These are phyloP conservation scores for Ophryocystis elektroscirrha DNA, from an alignment of 169 alveolate species.

Conservation along the genomic window DNA sequence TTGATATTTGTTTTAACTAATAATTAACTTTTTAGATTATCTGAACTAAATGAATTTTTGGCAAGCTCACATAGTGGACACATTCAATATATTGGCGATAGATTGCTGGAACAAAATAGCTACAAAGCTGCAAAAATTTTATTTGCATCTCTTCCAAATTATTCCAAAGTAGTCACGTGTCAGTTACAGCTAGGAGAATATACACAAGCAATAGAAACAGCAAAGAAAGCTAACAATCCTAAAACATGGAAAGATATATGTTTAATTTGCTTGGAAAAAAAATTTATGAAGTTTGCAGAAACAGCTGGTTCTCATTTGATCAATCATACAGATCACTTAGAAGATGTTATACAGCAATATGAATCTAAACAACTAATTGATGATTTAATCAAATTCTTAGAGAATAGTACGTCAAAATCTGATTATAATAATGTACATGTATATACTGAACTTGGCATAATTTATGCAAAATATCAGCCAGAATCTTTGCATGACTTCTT, in stretches of 20 bases:
- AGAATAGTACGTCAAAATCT: constrained; percentile 61
- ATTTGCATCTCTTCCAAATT: constrained; percentile 73
- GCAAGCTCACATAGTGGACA: constrained; percentile 59
- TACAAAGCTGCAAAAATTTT: constrained; percentile 74
- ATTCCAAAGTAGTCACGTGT: constrained; percentile 85
- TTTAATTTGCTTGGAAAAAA: constrained; percentile 63
- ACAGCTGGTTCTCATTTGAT: constrained; percentile 80
- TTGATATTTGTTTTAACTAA: no score
- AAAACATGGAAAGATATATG: constrained; percentile 74
- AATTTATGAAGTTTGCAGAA: constrained; percentile 69
- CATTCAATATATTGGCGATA: constrained; percentile 61
- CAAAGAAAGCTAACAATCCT: constrained; percentile 91
- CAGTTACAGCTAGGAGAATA: constrained; percentile 71
- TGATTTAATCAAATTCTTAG: constrained; percentile 62
- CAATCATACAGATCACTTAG: constrained; percentile 92
- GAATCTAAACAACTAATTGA: constrained; percentile 65
- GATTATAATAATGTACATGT: constrained; percentile 41
- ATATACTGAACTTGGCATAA: constrained; percentile 93
- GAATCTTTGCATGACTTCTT: constrained; percentile 78
- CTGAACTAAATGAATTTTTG: constrained; percentile 67
- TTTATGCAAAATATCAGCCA: constrained; percentile 88
- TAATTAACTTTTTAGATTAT: no score
- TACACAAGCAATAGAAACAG: constrained; percentile 88
- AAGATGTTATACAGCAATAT: constrained; percentile 67
- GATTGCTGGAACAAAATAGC: constrained; percentile 55